These are phyloP conservation scores for Nannochloris sp. DNA, from an alignment of 139 green algal species.

Conservation along the genomic window DNA sequence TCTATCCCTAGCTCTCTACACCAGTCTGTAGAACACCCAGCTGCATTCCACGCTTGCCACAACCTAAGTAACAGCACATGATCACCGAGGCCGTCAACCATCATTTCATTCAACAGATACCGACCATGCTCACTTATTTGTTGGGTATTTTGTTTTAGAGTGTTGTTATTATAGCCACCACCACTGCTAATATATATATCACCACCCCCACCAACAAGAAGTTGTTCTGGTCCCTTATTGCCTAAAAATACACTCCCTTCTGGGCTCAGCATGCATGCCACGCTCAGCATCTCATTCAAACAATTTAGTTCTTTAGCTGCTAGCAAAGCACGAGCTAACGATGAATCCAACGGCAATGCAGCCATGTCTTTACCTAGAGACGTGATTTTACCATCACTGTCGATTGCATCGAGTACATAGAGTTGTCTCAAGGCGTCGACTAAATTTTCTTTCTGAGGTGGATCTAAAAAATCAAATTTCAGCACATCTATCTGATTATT, in stretches of 20 bases:
- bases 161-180: background rate
- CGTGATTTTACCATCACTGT: conserved; percentile 71
- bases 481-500: conserved; percentile 93
- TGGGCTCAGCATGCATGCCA: conserved; percentile 80
- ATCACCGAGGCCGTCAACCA: conserved; percentile 66
- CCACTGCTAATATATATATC: background rate
- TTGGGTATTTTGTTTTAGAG: background rate
- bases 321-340: conserved; percentile 68
- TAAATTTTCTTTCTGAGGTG: conserved; percentile 43
- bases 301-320: conserved; percentile 67
- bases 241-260: conserved; percentile 64
- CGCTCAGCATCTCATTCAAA: conserved; percentile 54
- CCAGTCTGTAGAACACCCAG: conserved; percentile 35
- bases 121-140: conserved; percentile 3
- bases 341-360: conserved; percentile 75
- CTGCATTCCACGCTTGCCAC: conserved; percentile 62
- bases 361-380: conserved; percentile 39
- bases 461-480: conserved; percentile 91
- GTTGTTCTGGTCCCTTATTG: conserved; percentile 37
- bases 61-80: conserved; percentile 80
- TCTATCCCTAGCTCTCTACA: conserved; percentile 53
- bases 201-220: too few relatives aligned
- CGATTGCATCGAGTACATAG: conserved; percentile 82
- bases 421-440: conserved; percentile 83
- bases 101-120: conserved; percentile 30